A percentile compares a stretch with the other conserved stretches of the same genome.
Evolutionary conservation across 2,329 filamentous ascomycete genomes (phyloP).

Genomic region (Trichoderma sp.): DNA sequence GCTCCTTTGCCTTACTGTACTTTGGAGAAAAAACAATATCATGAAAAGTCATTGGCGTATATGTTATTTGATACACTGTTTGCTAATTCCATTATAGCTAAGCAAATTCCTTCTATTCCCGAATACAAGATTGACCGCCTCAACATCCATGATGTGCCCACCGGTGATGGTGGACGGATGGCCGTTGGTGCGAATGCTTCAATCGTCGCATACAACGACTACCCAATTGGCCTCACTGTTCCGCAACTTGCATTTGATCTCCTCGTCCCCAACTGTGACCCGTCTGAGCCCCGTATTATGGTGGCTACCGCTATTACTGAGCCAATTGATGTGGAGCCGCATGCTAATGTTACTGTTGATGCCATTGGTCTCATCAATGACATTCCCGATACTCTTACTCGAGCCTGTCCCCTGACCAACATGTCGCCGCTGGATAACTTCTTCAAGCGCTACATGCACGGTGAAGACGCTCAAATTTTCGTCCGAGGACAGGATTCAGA

Average conservation of each 20-base stretch:
- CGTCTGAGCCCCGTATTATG: conserved; percentile 68
- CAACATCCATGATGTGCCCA: conserved; percentile 69
- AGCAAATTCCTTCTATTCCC: conserved; percentile 73
- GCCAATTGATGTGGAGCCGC: conserved; percentile 64
- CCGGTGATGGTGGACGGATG: conserved; percentile 47
- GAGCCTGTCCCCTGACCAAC: conserved; percentile 69
- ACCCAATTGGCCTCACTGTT: conserved; percentile 71
- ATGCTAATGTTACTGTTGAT: conserved; percentile 63
- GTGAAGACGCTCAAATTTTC: conserved; percentile 74
- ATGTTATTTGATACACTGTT: conserved; percentile 19
- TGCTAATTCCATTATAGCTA: conserved; percentile 48
- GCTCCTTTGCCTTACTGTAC: conserved; percentile 58
- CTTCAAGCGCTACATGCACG: conserved; percentile 76
- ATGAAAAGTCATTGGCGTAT: conserved; percentile 25
- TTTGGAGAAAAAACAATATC: conserved; percentile 55
- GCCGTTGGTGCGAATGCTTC: conserved; percentile 80
- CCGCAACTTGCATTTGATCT: conserved; percentile 83
- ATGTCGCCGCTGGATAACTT: conserved; percentile 83
- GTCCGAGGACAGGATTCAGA: conserved; percentile 73
- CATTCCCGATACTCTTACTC: conserved; percentile 70
- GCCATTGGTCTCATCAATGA: conserved; percentile 69
- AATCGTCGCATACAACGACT: conserved; percentile 69
- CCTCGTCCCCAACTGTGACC: conserved; percentile 75
- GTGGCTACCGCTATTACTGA: conserved; percentile 74
- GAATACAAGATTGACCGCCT: conserved; percentile 78